A percentile compares a stretch with the other conserved stretches of the same genome.
Evolutionary conservation across 2,329 filamentous ascomycete species (phyloP).

Genomic region (Conoideocrella luteorostrata): DNA sequence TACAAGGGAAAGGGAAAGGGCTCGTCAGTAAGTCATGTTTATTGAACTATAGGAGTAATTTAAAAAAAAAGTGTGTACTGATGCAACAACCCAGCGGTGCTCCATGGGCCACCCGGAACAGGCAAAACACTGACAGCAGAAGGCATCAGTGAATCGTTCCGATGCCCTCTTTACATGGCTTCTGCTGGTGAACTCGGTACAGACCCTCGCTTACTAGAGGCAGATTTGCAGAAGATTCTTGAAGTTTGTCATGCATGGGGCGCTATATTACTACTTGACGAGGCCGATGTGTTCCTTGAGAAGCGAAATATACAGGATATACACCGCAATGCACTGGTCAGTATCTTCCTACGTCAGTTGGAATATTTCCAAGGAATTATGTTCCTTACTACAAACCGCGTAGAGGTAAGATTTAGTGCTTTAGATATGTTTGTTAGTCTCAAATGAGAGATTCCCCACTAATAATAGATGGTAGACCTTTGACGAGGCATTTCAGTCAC

Average conservation of each 20-base stretch:
- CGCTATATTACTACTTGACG: conserved; percentile 76
- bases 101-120: conserved; percentile 80
- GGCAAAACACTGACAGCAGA: conserved; percentile 87
- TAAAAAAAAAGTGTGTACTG: too few relatives aligned
- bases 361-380: conserved; percentile 92
- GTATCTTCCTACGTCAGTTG: conserved; percentile 76
- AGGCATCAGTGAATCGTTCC: conserved; percentile 75
- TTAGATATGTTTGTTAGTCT: too few relatives aligned
- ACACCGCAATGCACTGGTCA: conserved; percentile 77
- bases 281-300: conserved; percentile 80
- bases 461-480: conserved; percentile 51
- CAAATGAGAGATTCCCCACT: not conserved
- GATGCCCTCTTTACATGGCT: conserved; percentile 77
- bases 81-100: conserved; percentile 42
- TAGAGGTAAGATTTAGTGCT: too few relatives aligned
- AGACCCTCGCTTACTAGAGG: conserved; percentile 66
- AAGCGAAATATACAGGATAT: conserved; percentile 78
- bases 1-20: conserved; percentile 79
- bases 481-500: conserved; percentile 82
- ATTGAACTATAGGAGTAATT: too few relatives aligned
- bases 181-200: conserved; percentile 78
- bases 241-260: conserved; percentile 84
- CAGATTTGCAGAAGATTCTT: conserved; percentile 74
- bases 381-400: conserved; percentile 83
- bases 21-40: conserved; percentile 51